Base-by-base conservation (phyloP, 2,329 filamentous ascomycete genomes). In the Neonectria ditissima region DNA sequence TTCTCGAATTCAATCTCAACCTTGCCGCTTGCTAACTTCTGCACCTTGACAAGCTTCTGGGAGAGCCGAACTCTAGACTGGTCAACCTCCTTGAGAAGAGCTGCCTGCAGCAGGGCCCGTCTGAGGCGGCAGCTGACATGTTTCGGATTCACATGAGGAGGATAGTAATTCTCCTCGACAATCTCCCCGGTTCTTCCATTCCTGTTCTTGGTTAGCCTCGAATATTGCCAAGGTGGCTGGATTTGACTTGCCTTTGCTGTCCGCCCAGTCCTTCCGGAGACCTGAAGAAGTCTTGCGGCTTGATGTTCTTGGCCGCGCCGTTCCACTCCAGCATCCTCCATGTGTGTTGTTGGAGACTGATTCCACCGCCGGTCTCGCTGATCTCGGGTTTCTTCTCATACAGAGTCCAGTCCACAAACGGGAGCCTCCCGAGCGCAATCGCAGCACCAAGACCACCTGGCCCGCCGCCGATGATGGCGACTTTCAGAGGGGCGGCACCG, bases 1-100 rank as follows among this genome's bases (percentile, higher is more conserved):
- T 87, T 84, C 13, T 80, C 76, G 60, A 88, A 87, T 0, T 60
- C 50, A 10, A 87, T 73, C 3, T 74, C 66, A 1, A 84, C 73
- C 4, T 80, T 82, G 0, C 70, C 72, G 14, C 61, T 67, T 0
- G 73, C 69, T 2, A 80, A 63, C 52, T 85, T 75, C 4, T 80
- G 71, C 2, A 86, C 67, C 0, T 65, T 67, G 0, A 72, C 62
- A 3, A 87, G 75, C 54, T 79, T 82, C 55, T 83, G 85, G 1
- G 77, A 78, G 1, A 85, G 75, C 6, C 80, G 77, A 34, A 87
- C 79, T 0, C 77, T 74, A 0, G 79, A 80, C 4, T 76, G 71
- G 3, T 81, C 78, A 0, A 87, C 79, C n/a, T 80, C 77, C 1
- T 79, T 75, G 3, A 85, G 73, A 1, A 88, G 77, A 0, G 84